phyloP scores from a whole-genome alignment of 1,139 yeast species.

The Suhomyces panamericanus region DNA sequence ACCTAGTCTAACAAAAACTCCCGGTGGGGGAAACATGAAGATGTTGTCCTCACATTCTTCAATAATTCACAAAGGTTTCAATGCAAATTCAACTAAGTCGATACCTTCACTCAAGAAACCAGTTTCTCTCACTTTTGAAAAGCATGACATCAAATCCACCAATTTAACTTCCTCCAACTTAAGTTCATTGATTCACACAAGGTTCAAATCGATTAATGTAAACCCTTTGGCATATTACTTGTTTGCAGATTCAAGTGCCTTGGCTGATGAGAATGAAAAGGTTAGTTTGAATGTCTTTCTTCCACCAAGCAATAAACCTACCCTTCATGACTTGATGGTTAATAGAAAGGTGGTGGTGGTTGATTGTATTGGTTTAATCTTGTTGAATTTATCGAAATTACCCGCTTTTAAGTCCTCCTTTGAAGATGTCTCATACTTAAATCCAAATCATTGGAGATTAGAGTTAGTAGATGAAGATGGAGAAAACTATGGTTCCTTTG shows the following conservation, averaged over 20 bases:
- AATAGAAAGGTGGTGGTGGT: slow-evolving; percentile 51
- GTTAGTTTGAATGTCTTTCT: slow-evolving; percentile 38
- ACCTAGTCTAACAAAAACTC: slow-evolving; percentile 18
- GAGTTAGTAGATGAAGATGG: slow-evolving; percentile 79
- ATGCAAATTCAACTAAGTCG: slow-evolving; percentile 3
- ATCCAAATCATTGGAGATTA: slow-evolving; percentile 68
- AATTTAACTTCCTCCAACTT: slow-evolving; percentile 28
- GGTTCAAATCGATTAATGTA: slow-evolving; percentile 34
- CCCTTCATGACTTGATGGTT: slow-evolving; percentile 35
- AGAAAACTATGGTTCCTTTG: slow-evolving; percentile 74
- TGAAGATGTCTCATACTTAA: slow-evolving; percentile 22
- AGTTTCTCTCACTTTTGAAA: slow-evolving; percentile 26
- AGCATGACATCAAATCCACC: slow-evolving; percentile 16
- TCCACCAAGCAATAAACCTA: slow-evolving; percentile 38
- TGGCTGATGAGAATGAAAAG: not conserved
- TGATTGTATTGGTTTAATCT: slow-evolving; percentile 64
- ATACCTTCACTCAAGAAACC: slow-evolving; percentile 6
- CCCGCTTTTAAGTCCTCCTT: slow-evolving; percentile 22
- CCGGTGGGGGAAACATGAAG: slow-evolving; percentile 8
- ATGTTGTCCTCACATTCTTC: slow-evolving; percentile 12
- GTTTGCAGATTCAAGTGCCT: slow-evolving; percentile 38
- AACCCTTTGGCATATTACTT: slow-evolving; percentile 57
- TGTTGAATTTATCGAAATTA: slow-evolving; percentile 34
- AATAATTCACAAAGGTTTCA: slow-evolving; percentile 1
- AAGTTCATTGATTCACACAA: slow-evolving; percentile 42